These are phyloP conservation scores for Coemansia sp. DNA, from an alignment of 192 early-diverging fungal species.

Conservation along the genomic window DNA sequence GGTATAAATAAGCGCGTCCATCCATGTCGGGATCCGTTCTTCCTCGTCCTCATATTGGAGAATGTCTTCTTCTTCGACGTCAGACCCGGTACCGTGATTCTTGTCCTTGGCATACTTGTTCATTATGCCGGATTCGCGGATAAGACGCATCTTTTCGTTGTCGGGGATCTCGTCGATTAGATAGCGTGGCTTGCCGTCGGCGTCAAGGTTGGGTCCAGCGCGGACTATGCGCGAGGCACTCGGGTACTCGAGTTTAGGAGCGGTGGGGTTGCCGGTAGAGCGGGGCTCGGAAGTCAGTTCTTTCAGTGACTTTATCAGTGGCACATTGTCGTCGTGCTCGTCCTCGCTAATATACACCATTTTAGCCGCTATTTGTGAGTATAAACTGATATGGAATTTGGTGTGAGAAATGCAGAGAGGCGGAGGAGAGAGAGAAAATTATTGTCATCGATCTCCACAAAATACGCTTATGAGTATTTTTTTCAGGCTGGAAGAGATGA, in stretches of 20 bases:
- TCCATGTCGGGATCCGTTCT: slow-evolving; percentile 25
- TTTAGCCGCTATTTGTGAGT: neutral
- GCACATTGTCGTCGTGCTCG: slow-evolving; percentile 32
- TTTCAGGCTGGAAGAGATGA: neutral
- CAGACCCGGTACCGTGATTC: slow-evolving; percentile 18
- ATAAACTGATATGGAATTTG: neutral
- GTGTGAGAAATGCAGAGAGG: neutral
- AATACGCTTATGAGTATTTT: neutral
- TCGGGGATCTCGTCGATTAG: slow-evolving; percentile 55
- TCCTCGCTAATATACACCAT: slow-evolving; percentile 41
- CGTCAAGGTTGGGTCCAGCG: slow-evolving; percentile 34
- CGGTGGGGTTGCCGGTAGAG: neutral
- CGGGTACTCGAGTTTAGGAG: slow-evolving; percentile 37
- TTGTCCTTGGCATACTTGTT: slow-evolving; percentile 34
- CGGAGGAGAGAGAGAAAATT: neutral
- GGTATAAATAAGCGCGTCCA: slow-evolving; percentile 44
- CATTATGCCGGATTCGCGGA: slow-evolving; percentile 49
- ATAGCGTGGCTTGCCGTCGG: slow-evolving; percentile 49
- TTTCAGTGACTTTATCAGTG: slow-evolving; percentile 26
- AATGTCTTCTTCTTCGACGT: slow-evolving; percentile 26
- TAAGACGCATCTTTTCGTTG: slow-evolving; percentile 50
- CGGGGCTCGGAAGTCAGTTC: slow-evolving; percentile 12
- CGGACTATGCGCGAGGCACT: slow-evolving; percentile 37
- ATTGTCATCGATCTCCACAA: neutral
- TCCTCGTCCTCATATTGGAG: slow-evolving; percentile 8